Base-by-base conservation (phyloP, 139 green algal genomes). In the Nannochloris sp. region DNA sequence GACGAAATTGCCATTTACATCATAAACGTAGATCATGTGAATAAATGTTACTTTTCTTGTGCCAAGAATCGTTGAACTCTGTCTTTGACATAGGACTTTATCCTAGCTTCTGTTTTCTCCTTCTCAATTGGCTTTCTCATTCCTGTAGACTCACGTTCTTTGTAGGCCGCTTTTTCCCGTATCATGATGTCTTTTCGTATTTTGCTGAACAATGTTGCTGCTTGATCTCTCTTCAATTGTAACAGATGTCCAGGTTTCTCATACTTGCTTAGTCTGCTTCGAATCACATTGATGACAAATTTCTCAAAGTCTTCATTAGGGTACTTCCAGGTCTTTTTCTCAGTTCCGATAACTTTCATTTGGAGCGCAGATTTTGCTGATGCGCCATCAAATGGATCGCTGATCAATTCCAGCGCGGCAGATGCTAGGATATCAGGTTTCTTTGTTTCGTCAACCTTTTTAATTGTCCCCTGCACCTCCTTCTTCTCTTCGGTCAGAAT, bases 191-290 rank as follows among this genome's bases (percentile, higher is more conserved):
- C 75, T 16, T 71, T 61, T n/a, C 58, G 46, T 40, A 87, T 69
- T 61, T 75, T 77, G 50, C 69, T 71, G 68, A 61, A 62, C 12
- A 71, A 60, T 34, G 60, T 29, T 16, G 56, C 34, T 1, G 78
- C 76, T 12, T 88, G 77, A 1, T 83, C 68, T 10, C 51, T 60
- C 3, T 19, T 43, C 3, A 92, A 71, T 48, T 66, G 61, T 34
- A 67, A 69, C 44, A 83, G 83, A 64, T 87, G 81, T 9, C 83
- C 83, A 1, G 81, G 78, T 67, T 85, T 78, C 44, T 72, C 51
- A 59, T 90, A 91, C 74, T 88, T 88, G 50, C 78, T 76, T 48
- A 93, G 51, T 21, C 81, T 62, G 23, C 69, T 62, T 46, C 73
- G 68, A 25, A 92, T 78, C 40, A 76, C 76, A 19, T 89, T 76